phyloP scores from a whole-genome alignment of 306 rosid species.

The Rosa chinensis region DNA sequence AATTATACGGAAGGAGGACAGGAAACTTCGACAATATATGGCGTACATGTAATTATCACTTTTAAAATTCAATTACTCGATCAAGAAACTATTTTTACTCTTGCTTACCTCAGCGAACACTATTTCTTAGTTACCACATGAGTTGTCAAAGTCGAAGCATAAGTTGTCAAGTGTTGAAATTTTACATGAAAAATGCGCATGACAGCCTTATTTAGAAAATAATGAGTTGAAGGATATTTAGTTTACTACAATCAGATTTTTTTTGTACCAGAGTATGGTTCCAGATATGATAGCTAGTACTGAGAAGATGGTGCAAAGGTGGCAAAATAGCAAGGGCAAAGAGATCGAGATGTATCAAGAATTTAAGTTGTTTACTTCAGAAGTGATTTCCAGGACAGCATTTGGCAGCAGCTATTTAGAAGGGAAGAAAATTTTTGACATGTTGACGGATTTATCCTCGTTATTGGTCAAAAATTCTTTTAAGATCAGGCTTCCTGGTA shows the following conservation, averaged over 20 bases:
- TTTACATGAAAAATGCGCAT: too few species aligned
- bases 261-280: neutral
- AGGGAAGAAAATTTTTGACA: neutral
- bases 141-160: too few species aligned
- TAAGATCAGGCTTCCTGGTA: neutral
- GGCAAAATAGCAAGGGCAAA: neutral
- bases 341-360: neutral
- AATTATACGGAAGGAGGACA: too few species aligned
- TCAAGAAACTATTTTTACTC: too few species aligned
- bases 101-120: too few species aligned
- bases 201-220: too few species aligned
- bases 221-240: neutral
- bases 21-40: too few species aligned
- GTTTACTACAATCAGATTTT: neutral
- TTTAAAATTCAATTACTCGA: too few species aligned
- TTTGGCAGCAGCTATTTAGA: neutral
- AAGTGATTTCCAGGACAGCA: neutral
- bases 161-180: too few species aligned
- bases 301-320: neutral
- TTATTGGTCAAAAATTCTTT: neutral
- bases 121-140: too few species aligned
- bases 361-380: neutral
- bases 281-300: neutral
- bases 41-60: too few species aligned
- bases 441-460: neutral